Base-by-base conservation (phyloP, 306 rosid genomes). In the Cicer chorassanicum region DNA sequence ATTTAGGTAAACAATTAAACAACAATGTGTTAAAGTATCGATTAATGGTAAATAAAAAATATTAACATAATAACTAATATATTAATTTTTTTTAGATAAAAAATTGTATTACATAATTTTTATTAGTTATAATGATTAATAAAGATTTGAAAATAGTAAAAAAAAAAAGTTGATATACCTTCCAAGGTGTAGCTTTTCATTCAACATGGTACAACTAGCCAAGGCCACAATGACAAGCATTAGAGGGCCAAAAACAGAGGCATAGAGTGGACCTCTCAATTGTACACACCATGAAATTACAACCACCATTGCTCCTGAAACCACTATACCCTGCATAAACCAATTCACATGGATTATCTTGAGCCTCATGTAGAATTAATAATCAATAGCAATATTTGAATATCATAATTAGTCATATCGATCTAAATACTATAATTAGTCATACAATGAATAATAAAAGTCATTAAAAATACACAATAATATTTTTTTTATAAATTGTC, bases 181-280 rank as follows among this genome's bases (percentile, higher is more conserved):
- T 65, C 87, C 87, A 1, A 85, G 57, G 5, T 76, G 53, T 38
- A 87, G 71, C 19, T 59, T 60, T 56, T 87, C 89, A 10, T 87
- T 78, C 64, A 85, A 78, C 8, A 87, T 13, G 1, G 81, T 55
- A 49, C 78, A 45, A 21, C 78, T 67, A 8, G 77, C 81, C 14
- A 85, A 9, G 4, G 84, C 86, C 8, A 85, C 84, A 1, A 78
- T 18, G 0, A 84, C 49, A 38, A 83, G 89, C 80, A 53, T 19
- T 0, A 87, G 70, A 11, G 87, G 87, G 43, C 12, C 79, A 29
- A 87, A 87, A 63, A 49, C 57, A 10, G 86, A 83, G 11, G 48
- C 91, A 60, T 83, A 85, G 50, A 83, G 29, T 7, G 87, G 86
- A 0, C 89, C 91, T 60, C 82, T 82, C 75, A 41, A 61, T 4